Conservation (phyloP, 345 rosid genomes). For the Moricandia arvensis region DNA sequence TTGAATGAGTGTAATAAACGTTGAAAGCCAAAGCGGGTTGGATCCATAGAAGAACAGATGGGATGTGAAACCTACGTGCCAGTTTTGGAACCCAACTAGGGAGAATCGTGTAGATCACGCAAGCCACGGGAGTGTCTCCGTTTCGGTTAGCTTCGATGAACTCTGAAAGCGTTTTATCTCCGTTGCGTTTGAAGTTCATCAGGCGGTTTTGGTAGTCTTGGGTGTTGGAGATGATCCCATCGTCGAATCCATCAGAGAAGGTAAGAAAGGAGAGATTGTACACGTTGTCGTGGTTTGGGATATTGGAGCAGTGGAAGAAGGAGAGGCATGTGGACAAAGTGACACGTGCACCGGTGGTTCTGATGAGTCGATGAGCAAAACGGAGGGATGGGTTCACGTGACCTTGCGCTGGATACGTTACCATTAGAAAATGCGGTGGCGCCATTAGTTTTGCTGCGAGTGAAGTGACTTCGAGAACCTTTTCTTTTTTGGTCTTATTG, state of each 20-base stretch:
- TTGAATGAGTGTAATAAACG: conserved; percentile 47
- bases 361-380: conserved; percentile 50
- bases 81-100: conserved; percentile 47
- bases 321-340: conserved; percentile 46
- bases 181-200: conserved; percentile 26
- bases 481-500: too few species aligned
- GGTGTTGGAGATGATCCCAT: conserved; percentile 37
- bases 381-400: conserved; percentile 64
- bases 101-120: conserved; percentile 37
- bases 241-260: conserved; percentile 62
- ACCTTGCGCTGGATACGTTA: conserved; percentile 58
- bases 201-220: conserved; percentile 17
- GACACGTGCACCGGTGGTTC: conserved; percentile 37
- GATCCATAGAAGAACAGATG: conserved; percentile 49
- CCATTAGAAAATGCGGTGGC: conserved; percentile 46
- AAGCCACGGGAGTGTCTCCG: conserved; percentile 19
- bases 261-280: conserved; percentile 45
- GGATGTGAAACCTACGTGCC: conserved; percentile 43
- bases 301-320: conserved; percentile 37
- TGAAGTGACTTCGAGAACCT: neutral
- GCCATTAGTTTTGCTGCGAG: neutral
- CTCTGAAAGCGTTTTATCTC: neutral
- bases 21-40: conserved; percentile 59
- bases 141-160: conserved; percentile 21
- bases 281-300: conserved; percentile 12